Evolutionary conservation across 2,329 filamentous ascomycete genomes (phyloP).

Genomic region (Pseudocercospora ulei): DNA sequence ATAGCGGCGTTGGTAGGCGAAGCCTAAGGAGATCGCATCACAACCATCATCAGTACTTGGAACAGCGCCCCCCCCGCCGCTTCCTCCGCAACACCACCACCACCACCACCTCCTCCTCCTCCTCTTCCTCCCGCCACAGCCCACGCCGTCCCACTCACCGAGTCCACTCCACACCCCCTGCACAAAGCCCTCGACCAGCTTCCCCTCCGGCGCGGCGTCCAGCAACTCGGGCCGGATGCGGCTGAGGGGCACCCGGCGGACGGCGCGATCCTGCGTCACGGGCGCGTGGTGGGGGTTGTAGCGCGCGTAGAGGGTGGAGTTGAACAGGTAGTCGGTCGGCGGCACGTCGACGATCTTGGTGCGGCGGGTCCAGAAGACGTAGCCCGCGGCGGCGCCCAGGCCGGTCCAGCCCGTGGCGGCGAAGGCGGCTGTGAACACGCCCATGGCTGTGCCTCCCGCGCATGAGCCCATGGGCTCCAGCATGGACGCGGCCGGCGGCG

Average conservation of each 20-base stretch:
- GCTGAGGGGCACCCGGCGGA: constrained; percentile 53
- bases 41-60: not conserved
- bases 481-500: constrained; percentile 2
- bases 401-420: constrained; percentile 31
- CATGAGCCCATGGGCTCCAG: constrained; percentile 12
- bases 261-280: constrained; percentile 54
- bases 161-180: constrained; percentile 57
- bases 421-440: constrained; percentile 29
- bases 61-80: no score
- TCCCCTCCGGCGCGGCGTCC: constrained; percentile 49
- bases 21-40: constrained; percentile 38
- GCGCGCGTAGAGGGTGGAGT: constrained; percentile 47
- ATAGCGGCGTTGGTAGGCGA: constrained; percentile 49
- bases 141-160: constrained; percentile 50
- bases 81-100: no score
- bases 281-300: constrained; percentile 57
- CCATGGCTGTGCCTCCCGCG: constrained; percentile 25
- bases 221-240: constrained; percentile 58
- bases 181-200: constrained; percentile 57
- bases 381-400: constrained; percentile 43
- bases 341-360: constrained; percentile 52
- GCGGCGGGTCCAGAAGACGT: constrained; percentile 47
- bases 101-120: no score
- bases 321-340: constrained; percentile 54
- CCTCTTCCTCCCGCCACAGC: no score